Evolutionary conservation across 768 basidiomycete genomes (phyloP), one percentile per base, ranked within the genome.

Genomic region (Pulveroboletus sp.): DNA sequence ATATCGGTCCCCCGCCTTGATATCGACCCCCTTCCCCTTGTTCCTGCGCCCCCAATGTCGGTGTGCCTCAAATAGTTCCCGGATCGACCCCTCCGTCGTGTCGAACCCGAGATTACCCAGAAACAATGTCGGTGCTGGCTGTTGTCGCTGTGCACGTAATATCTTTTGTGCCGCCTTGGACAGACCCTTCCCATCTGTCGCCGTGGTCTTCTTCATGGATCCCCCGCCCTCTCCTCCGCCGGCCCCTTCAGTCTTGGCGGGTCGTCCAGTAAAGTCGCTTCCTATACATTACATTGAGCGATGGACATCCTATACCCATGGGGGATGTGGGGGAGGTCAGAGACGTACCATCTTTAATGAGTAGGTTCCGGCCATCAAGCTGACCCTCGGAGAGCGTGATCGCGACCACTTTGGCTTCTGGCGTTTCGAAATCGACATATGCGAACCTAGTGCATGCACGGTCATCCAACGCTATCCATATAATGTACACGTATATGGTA

Each of bases 41-140:
- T 64, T 72, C 49, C 59, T 65, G 40, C 50, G 43, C 50, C 68
- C 70, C 38, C 55, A 55, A 44, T 57, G 38, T 21, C 57, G 57
- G 52, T 90, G 89, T 11, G 79, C 78, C 46, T 89, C 83, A 39
- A 97, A 75, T 54, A 94, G 62, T 57, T 82, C 79, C 43, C 81
- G 76, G 45, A 96, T 84, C 11, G 79, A 78, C 10, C 79, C 76
- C 24, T 88, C 89, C 6, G 89, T 94, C 11, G 93, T 83, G 63
- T 92, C 88, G 65, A 95, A 98, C 8, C 86, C 84, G 14, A 98
- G 78, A 65, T 98, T 98, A 8, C 95, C 95, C 21, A 97, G 66
- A 76, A 97, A 98, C 11, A 98, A 73, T 7, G 92, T 93, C 3
- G 86, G 83, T 3, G 81, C 89, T 36, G 92, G 80, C 2, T 84